Percentiles rank a stretch among this genome's conserved stretches.
Evolutionary conservation across 441 rosid species (phyloP).

Genomic region (Cnidoscolus chayamansa): DNA sequence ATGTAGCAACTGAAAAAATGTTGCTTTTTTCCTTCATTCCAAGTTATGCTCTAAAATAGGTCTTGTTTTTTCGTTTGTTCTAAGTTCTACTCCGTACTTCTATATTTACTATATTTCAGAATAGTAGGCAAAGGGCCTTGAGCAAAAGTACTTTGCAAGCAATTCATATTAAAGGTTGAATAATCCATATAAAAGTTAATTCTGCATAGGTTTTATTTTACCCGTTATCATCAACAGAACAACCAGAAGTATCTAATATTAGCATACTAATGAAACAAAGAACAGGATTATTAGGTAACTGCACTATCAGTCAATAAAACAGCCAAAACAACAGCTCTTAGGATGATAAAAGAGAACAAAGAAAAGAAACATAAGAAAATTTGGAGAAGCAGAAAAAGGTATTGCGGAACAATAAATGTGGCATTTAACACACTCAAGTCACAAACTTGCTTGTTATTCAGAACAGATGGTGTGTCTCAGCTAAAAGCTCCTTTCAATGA

Average conservation of each 20-base stretch:
- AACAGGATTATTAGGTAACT: not conserved
- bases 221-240: too few species aligned
- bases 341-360: not conserved
- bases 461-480: not conserved
- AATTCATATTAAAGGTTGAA: too few species aligned
- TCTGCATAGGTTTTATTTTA: too few species aligned
- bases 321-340: not conserved
- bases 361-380: not conserved
- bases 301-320: not conserved
- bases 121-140: not conserved
- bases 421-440: not conserved
- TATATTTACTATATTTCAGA: not conserved
- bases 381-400: not conserved
- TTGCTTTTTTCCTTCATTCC: not conserved
- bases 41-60: not conserved
- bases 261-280: too few species aligned
- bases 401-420: not conserved
- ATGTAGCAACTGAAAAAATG: not conserved
- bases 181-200: too few species aligned
- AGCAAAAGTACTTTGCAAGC: not conserved
- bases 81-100: not conserved
- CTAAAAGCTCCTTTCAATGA: not conserved
- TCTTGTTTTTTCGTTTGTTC: not conserved
- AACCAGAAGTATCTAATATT: too few species aligned
- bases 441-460: not conserved